Evolutionary conservation across 805 yeast species (phyloP).

Genomic region (Maudiozyma turicensis): DNA sequence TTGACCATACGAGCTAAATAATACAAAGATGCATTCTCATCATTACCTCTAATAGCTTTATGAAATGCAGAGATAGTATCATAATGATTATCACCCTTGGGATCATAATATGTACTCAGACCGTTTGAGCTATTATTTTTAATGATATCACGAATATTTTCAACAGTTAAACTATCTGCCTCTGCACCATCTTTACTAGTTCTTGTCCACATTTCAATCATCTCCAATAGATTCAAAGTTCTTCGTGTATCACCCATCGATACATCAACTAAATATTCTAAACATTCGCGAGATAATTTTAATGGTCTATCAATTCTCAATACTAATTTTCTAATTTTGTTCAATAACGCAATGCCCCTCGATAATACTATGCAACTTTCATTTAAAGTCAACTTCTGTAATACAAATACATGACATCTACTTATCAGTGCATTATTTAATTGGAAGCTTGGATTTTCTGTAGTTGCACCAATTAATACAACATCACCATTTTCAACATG

Average conservation of each 20-base stretch:
- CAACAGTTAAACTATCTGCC: constrained; percentile 16
- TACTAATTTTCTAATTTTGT: constrained; percentile 48
- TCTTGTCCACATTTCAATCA: constrained; percentile 66
- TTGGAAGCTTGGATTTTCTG: constrained; percentile 85
- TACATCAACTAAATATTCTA: constrained; percentile 59
- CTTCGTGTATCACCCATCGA: constrained; percentile 86
- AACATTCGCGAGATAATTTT: constrained; percentile 44
- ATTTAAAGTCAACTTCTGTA: constrained; percentile 40
- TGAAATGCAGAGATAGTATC: constrained; percentile 95
- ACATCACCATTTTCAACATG: constrained; percentile 77
- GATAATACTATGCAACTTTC: constrained; percentile 47
- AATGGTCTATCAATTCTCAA: constrained; percentile 32
- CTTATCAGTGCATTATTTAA: constrained; percentile 75
- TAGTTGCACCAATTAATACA: constrained; percentile 88
- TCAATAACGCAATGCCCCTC: constrained; percentile 50
- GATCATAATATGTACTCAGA: constrained; percentile 46
- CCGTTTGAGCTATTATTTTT: constrained; percentile 38
- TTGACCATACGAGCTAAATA: constrained; percentile 80
- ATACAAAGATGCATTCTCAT: constrained; percentile 82
- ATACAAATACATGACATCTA: constrained; percentile 70
- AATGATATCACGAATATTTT: constrained; percentile 33
- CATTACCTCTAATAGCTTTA: constrained; percentile 81
- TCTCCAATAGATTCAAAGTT: constrained; percentile 71
- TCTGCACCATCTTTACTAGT: constrained; percentile 6
- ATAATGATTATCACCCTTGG: constrained; percentile 85